These are phyloP conservation scores for Trichoderma orchidacearum DNA, from an alignment of 495 filamentous ascomycete genomes.

Conservation along the genomic window DNA sequence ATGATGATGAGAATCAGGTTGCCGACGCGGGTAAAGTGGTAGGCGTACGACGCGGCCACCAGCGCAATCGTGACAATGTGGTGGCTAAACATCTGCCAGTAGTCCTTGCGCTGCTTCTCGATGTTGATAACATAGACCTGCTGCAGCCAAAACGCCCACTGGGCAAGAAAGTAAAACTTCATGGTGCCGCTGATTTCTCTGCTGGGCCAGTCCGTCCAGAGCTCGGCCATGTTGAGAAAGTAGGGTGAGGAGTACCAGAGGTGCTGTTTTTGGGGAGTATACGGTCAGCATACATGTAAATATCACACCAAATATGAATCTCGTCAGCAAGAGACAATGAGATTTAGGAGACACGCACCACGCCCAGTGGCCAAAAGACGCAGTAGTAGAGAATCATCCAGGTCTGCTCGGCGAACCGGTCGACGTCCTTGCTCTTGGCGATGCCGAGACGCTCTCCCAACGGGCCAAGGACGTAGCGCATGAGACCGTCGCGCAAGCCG, in stretches of 20 bases:
- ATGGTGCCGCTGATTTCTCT: conserved; percentile 55
- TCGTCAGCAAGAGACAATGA: not conserved
- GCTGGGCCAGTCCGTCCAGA: conserved; percentile 76
- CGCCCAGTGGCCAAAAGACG: conserved; percentile 67
- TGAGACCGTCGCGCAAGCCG: conserved; percentile 62
- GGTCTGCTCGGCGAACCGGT: conserved; percentile 83
- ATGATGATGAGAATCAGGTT: conserved; percentile 83
- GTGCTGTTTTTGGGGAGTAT: conserved; percentile 43
- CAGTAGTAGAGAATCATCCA: conserved; percentile 75
- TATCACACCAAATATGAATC: too few species aligned
- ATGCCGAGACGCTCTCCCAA: conserved; percentile 56
- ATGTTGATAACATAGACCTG: conserved; percentile 89
- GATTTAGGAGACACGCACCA: conserved; percentile 47
- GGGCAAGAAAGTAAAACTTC: conserved; percentile 86
- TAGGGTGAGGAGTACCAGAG: conserved; percentile 65
- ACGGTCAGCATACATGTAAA: too few species aligned
- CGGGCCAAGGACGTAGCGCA: conserved; percentile 76
- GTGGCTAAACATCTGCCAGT: conserved; percentile 90
- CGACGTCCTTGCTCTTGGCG: conserved; percentile 52
- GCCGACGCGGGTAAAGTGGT: conserved; percentile 72
- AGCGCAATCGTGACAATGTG: conserved; percentile 80
- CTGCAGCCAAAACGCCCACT: conserved; percentile 88
- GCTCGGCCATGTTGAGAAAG: conserved; percentile 59
- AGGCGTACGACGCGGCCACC: conserved; percentile 67
- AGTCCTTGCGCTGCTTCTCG: conserved; percentile 85